Base-by-base conservation (phyloP, 2,329 filamentous ascomycete genomes). In the Monosporascus ibericus region DNA sequence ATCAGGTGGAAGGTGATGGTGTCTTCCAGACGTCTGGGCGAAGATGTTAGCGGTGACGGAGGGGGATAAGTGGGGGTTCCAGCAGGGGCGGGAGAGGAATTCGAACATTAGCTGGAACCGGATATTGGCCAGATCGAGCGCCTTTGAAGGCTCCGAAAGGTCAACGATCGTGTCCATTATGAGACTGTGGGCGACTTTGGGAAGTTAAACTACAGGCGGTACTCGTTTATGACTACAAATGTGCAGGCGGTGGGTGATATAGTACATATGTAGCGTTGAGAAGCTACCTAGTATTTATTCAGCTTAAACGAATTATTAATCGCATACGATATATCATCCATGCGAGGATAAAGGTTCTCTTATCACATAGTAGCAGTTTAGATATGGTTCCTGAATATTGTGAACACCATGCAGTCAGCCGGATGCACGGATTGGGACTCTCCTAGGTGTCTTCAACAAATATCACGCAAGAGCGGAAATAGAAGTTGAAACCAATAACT, bases 1-100 rank as follows among this genome's bases (percentile, higher is more conserved):
- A 97, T 97, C 39, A 99, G 79, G 72, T 96, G 88, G 72, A 95
- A 96, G 60, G 90, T 95, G 67, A 99, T 97, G 56, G 92, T 97
- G 68, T 99, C 94, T 75, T 99, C 94, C 18, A 97, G 81, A 20
- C 94, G 94, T 66, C 94, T 99, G 65, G 9, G 22, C 25, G 22
- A 34, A 27, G 22, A 54, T 37, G 25, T 42, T 48, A 52, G 48
- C 48, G 51, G 54, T 38, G 54, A 46, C 18, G 47, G 48, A 47
- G 48, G 55, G 52, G 52, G 34, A 51, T 48, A 25, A 48, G 18
- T 38, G 30, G 40, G 40, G 15, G 27, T 44, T 15, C 4, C 34
- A 34, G 18, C n/a, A 20, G 6, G 24, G 36, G 46, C 39, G 52
- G 52, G 24, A n/a, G 3, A 52, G 11, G 46, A 49, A 20, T 44